Base-by-base conservation (phyloP, 2,329 filamentous ascomycete species). In the Beauveria medogensis region DNA sequence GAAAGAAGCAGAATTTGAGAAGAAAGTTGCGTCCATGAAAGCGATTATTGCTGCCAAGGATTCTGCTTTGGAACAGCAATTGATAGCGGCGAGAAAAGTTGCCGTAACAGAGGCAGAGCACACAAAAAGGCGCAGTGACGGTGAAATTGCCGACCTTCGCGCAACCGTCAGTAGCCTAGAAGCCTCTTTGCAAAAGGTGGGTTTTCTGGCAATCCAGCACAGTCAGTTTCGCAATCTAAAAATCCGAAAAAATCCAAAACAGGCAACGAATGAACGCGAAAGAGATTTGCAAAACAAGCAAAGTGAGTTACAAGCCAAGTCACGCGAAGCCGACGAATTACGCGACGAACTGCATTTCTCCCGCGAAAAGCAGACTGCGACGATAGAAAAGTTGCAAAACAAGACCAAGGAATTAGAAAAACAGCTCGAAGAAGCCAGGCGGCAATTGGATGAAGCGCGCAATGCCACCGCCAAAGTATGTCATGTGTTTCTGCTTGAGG, bases 61-160 rank as follows among this genome's bases (percentile, higher is more conserved):
- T 41, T 70, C 73, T 60, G 70, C 73, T 4, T 71, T 75, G 63
- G 64, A 73, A 62, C 78, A 73, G 57, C 70, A 76, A 54, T 64
- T 82, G 3, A 77, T 78, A 2, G 75, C 80, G 47, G 74, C 73
- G 26, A 78, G 78, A 50, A 82, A 80, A 63, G 72, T 72, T 4
- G 72, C 77, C 0, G 77, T 82, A 62, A 73, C 75, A 2, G 82
- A 85, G 59, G 68, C 74, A 1, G 80, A 83, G 53, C 77, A 80
- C 41, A 69, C 75, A 3, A 76, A 76, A 58, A 75, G 78, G 30
- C 74, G 80, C 47, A 71, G 73, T 28, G 86, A 89, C 48, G 83
- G 82, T 1, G 85, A 90, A 66, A 77, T 82, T 56, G 80, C 83
- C n/a, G 85, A 87, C 64, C 72, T 90, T 14, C 81, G 82, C 67